Percentiles rank a stretch among this genome's conserved stretches.
phyloP scores from a whole-genome alignment of 805 yeast genomes.

The Isabelozyma gotoi region DNA sequence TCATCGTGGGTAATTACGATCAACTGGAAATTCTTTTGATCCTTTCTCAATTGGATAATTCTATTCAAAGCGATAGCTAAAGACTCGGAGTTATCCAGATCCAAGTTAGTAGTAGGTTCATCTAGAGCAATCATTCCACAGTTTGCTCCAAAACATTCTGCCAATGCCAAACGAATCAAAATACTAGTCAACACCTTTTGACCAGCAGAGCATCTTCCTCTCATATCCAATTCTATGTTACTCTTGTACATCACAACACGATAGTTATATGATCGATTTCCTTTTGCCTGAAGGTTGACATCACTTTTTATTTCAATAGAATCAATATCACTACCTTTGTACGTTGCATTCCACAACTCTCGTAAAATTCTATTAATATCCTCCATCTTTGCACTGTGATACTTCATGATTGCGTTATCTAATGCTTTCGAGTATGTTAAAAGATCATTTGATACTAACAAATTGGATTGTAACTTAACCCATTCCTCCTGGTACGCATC shows the following conservation, averaged over 20 bases:
- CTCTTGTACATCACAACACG: conserved; percentile 94
- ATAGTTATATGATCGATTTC: conserved; percentile 78
- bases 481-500: conserved; percentile 64
- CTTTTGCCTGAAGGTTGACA: conserved; percentile 49
- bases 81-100: conserved; percentile 83
- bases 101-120: conserved; percentile 97
- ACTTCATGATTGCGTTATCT: conserved; percentile 91
- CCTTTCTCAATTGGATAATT: conserved; percentile 71
- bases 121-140: conserved; percentile 96
- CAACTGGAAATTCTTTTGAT: conserved; percentile 86
- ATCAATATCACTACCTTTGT: conserved; percentile 94
- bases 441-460: conserved; percentile 77
- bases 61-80: conserved; percentile 76
- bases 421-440: conserved; percentile 79
- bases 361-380: conserved; percentile 86
- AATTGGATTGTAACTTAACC: conserved; percentile 72
- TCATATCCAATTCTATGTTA: conserved; percentile 91
- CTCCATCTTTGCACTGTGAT: conserved; percentile 86
- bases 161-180: conserved; percentile 84
- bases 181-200: conserved; percentile 94
- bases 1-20: conserved; percentile 97
- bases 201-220: conserved; percentile 98
- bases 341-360: conserved; percentile 92
- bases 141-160: conserved; percentile 92
- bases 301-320: conserved; percentile 85